Evolutionary conservation across 1,284 basidiomycete species (phyloP).

Genomic region (Schizophyllum amplum): DNA sequence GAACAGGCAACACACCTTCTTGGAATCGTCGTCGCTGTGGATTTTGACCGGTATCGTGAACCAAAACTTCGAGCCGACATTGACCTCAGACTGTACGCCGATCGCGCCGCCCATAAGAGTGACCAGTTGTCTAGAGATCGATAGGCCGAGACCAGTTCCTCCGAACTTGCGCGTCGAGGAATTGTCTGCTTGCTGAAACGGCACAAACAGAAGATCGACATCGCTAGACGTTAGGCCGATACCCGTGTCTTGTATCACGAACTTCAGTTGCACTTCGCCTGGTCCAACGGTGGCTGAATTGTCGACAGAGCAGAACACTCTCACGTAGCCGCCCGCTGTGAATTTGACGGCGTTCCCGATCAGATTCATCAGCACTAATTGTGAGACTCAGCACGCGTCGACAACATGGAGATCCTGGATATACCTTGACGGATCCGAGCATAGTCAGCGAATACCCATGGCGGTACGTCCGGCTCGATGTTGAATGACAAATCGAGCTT

Average conservation of each 20-base stretch:
- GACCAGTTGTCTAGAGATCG: slow-evolving; percentile 63
- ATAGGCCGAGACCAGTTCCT: slow-evolving; percentile 62
- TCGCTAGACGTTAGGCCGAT: slow-evolving; percentile 59
- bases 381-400: slow-evolving; percentile 5
- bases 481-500: slow-evolving; percentile 66
- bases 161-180: slow-evolving; percentile 66
- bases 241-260: slow-evolving; percentile 64
- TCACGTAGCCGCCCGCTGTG: slow-evolving; percentile 52
- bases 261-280: slow-evolving; percentile 49
- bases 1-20: slow-evolving; percentile 27
- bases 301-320: slow-evolving; percentile 50
- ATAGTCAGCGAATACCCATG: slow-evolving; percentile 68
- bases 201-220: slow-evolving; percentile 57
- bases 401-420: slow-evolving; percentile 1
- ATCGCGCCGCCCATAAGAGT: slow-evolving; percentile 68
- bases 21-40: slow-evolving; percentile 45
- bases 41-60: slow-evolving; percentile 60
- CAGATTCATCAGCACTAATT: slow-evolving; percentile 62
- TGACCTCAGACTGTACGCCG: slow-evolving; percentile 55
- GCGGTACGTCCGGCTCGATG: slow-evolving; percentile 54
- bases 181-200: slow-evolving; percentile 70
- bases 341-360: slow-evolving; percentile 73
- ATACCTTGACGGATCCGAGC: slow-evolving; percentile 63
- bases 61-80: slow-evolving; percentile 59
- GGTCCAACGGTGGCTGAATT: slow-evolving; percentile 19